These are phyloP conservation scores for Knoxdaviesia proteae DNA, from an alignment of 2,329 filamentous ascomycete species.

Conservation along the genomic window DNA sequence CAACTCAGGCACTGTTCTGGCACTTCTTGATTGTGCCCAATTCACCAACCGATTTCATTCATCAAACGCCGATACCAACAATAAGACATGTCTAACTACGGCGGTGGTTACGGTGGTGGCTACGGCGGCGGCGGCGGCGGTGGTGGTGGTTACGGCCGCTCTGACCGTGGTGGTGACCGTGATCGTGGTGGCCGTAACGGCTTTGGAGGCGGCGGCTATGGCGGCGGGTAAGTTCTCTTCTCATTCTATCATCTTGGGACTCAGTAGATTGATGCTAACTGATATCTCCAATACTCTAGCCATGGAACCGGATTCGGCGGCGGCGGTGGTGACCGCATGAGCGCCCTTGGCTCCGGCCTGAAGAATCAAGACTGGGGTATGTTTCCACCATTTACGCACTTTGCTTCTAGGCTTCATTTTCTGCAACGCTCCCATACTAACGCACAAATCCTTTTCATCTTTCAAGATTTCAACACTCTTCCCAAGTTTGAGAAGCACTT, in stretches of 20 bases:
- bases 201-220: slow-evolving; percentile 11
- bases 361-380: slow-evolving; percentile 79
- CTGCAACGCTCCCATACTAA: slow-evolving; percentile 8
- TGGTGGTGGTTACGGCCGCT: slow-evolving; percentile 10
- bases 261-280: too few relatives aligned
- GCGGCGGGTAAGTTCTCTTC: slow-evolving; percentile 16
- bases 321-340: slow-evolving; percentile 83
- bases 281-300: neutral
- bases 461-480: slow-evolving; percentile 47
- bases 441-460: slow-evolving; percentile 8
- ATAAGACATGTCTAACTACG: slow-evolving; percentile 24
- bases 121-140: slow-evolving; percentile 12
- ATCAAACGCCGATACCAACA: neutral
- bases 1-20: too few relatives aligned
- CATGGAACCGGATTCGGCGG: slow-evolving; percentile 21
- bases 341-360: slow-evolving; percentile 65
- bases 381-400: slow-evolving; percentile 13
- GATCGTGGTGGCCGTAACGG: slow-evolving; percentile 15
- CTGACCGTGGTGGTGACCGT: slow-evolving; percentile 28
- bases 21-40: too few relatives aligned
- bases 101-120: slow-evolving; percentile 14
- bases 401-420: slow-evolving; percentile 3
- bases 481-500: slow-evolving; percentile 99
- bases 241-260: neutral
- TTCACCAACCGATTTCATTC: too few relatives aligned